Base-by-base conservation (phyloP, 192 early-diverging fungal species). In the Haplosporangium gracile region DNA sequence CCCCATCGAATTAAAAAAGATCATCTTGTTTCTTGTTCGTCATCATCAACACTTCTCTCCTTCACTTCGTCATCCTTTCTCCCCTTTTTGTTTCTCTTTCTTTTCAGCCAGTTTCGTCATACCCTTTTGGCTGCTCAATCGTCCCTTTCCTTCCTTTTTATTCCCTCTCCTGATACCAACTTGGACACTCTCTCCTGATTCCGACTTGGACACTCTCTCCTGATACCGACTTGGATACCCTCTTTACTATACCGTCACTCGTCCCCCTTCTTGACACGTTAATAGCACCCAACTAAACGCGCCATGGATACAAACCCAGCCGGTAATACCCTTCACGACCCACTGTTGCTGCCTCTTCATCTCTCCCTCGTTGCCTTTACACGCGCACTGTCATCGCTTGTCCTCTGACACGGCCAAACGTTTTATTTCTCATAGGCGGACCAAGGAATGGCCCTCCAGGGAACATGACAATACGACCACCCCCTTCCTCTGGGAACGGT, bases 401-500 rank as follows among this genome's bases (percentile, higher is more conserved):
- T 51, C 18, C 43, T 51, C 49, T 51, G 49, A 51, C 49, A 49
- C 49, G 49, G 4, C 49, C 49, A 51, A 51, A 16, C 49, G 20
- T 22, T 51, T 22, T 32, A 65, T 65, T 32, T 26, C 26, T 65
- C 24, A 70, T 42, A 85, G 79, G 57, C 39, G 78, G 39, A 43
- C 71, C 78, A 45, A 85, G 78, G 57, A 72, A 68, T 26, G 78
- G 83, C 49, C 72, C 82, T 57, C 82, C 82, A 68, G 63, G 47
- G 38, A 74, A 75, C 72, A 77, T 68, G 36, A 78, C 69, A 60
- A 80, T 77, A 75, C 78, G 83, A 65, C 83, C 82, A 70, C 72
- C 68, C 22, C 76, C 76, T 24, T 71, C 78, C 3, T 74, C 78
- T 10, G 77, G 77, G 10, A 78, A 79, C 39, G 53, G 55, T 36